Base-by-base conservation (phyloP, 495 filamentous ascomycete genomes). In the Amniculicola lignicola region DNA sequence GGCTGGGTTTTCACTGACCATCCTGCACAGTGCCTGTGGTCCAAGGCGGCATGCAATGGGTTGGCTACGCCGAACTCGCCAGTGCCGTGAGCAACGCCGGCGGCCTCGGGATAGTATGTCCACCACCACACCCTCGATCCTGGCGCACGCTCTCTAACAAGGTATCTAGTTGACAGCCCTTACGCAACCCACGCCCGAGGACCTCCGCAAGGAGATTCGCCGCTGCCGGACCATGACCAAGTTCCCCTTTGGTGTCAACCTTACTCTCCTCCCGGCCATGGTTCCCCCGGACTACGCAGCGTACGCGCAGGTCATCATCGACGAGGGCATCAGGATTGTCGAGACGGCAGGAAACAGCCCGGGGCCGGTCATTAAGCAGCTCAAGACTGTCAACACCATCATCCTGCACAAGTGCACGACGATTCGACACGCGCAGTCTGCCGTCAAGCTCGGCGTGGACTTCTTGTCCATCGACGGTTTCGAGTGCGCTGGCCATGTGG, bases 401-500 rank as follows among this genome's bases (percentile, higher is more conserved):
- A 82, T 98, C 62, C 78, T 98, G 40, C 93, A 98, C 77, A 98
- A 98, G 74, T 98, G 93, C 76, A 98, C 93, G 18, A 95, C 92
- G 1, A 91, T 98, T 70, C 76, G 92, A 18, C 93, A 98, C 65
- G 93, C 93, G 28, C 84, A 90, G 70, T 87, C 84, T 35, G 93
- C 93, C 37, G 81, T 95, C 55, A 95, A 95, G 73, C 83, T 97
- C 29, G 93, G 93, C 46, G 93, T 96, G 0, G 93, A 98, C 70
- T 98, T 98, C 72, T 74, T 98, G 28, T 89, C 83, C 25, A 97
- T 98, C 63, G 93, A 98, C 65, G 93, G 93, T 18, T 97, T 98
- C 63, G 93, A 98, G 72, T 98, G 93, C 71, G 93, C 90, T 19
- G 93, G 93, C 48, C 94, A 92, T 69, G 91, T 98, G 44, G 93